Evolutionary conservation across 228 moss, liverwort and hornwort genomes (phyloP).

Genomic region (Sphagnum fallax): DNA sequence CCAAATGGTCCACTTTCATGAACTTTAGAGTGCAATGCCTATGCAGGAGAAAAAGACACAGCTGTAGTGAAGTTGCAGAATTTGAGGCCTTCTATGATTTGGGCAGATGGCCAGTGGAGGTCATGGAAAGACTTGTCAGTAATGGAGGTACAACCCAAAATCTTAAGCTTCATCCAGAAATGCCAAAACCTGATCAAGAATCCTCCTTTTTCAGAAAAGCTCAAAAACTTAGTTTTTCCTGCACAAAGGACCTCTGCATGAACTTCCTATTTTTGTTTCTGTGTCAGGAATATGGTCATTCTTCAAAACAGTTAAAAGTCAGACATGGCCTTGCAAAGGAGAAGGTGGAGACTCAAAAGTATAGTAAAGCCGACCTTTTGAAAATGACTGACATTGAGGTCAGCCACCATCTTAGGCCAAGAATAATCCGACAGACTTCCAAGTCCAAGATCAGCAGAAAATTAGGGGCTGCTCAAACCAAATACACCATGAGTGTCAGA

Average conservation of each 20-base stretch:
- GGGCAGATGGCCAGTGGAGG: constrained; percentile 81
- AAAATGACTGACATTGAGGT: no score
- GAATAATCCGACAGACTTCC: no score
- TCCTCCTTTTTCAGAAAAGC: background rate
- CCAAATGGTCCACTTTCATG: no score
- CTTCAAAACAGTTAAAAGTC: constrained; percentile 32
- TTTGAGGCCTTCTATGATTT: constrained; percentile 68
- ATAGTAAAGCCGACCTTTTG: no score
- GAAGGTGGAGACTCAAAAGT: no score
- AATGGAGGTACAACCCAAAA: constrained; percentile 20
- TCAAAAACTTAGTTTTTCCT: background rate
- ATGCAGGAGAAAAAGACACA: constrained; percentile 64
- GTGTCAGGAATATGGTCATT: constrained; percentile 23
- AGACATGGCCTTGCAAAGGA: no score
- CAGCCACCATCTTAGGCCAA: no score
- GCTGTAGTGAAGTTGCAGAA: constrained; percentile 51
- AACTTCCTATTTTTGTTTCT: constrained; percentile 6
- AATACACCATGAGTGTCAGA: no score
- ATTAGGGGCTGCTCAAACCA: no score
- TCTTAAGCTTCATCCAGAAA: background rate
- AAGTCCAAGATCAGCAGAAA: no score
- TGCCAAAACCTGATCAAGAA: background rate
- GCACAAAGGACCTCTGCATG: background rate
- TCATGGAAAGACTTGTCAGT: constrained; percentile 30
- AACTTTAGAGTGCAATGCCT: background rate